Evolutionary conservation across 2,329 filamentous ascomycete species (phyloP).

Genomic region (Fusarium tricinctum): DNA sequence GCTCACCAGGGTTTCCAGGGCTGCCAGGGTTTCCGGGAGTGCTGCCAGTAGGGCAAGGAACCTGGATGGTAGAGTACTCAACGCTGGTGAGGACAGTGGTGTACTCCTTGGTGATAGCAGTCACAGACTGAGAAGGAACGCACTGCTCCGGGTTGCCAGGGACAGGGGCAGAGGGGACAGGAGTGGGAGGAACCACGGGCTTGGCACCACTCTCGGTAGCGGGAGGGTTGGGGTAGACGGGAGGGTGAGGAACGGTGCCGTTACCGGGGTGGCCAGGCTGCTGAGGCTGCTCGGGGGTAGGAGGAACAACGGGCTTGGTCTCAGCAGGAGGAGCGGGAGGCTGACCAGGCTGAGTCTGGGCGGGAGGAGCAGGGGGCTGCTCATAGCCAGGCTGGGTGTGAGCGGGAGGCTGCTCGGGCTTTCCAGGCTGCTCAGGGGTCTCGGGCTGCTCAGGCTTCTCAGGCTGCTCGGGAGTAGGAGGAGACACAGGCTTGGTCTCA

Average conservation of each 20-base stretch:
- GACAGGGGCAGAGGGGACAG: constrained; percentile 23
- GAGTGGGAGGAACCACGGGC: constrained; percentile 36
- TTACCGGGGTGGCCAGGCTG: constrained; percentile 30
- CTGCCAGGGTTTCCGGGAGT: constrained; percentile 22
- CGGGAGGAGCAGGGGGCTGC: constrained; percentile 1
- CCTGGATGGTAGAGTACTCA: constrained; percentile 61
- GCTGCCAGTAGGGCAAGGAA: constrained; percentile 45
- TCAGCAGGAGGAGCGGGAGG: constrained; percentile 29
- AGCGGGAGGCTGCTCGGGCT: constrained; percentile 27
- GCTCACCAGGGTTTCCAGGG: constrained; percentile 18
- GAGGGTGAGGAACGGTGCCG: constrained; percentile 41
- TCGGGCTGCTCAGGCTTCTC: constrained; percentile 10
- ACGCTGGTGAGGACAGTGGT: constrained; percentile 69
- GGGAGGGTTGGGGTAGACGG: constrained; percentile 41
- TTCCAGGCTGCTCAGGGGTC: neutral
- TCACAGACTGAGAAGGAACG: constrained; percentile 57
- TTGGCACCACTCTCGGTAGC: constrained; percentile 28
- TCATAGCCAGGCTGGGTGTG: constrained; percentile 12
- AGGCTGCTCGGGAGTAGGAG: constrained; percentile 13
- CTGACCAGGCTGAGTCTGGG: constrained; percentile 17
- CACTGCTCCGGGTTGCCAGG: constrained; percentile 31
- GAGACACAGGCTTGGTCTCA: constrained; percentile 11
- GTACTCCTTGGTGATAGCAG: constrained; percentile 68
- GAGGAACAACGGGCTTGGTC: constrained; percentile 11
- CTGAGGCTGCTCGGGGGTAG: constrained; percentile 13